Conservation (phyloP, 1,284 basidiomycete species). For the Naganishia sp. region DNA sequence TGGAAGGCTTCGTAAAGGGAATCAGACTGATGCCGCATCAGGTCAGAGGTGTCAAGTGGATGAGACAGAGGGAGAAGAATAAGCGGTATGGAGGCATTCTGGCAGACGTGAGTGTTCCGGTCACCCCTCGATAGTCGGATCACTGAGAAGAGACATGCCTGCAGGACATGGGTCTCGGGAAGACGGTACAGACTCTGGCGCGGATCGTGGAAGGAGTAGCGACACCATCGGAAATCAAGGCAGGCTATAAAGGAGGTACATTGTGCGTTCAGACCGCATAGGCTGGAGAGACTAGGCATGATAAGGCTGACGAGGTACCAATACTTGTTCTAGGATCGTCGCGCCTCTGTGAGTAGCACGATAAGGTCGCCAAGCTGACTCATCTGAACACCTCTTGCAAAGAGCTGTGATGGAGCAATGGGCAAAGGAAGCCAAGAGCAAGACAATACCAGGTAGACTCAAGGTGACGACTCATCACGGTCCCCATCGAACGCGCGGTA, state of each 20-base stretch:
- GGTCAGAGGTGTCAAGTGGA: slow-evolving; percentile 77
- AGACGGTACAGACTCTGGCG: slow-evolving; percentile 87
- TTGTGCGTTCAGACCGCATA: slow-evolving; percentile 62
- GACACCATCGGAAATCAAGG: slow-evolving; percentile 67
- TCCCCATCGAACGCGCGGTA: slow-evolving; percentile 66
- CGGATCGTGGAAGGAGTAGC: slow-evolving; percentile 76
- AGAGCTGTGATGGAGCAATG: slow-evolving; percentile 82
- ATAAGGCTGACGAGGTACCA: background rate
- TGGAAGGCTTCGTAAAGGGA: slow-evolving; percentile 70
- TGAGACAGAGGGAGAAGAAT: slow-evolving; percentile 76
- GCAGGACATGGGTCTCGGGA: slow-evolving; percentile 66
- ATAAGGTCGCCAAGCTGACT: background rate
- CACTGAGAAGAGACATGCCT: background rate
- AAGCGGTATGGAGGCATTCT: slow-evolving; percentile 83
- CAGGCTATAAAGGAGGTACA: slow-evolving; percentile 67
- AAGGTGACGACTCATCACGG: slow-evolving; percentile 82
- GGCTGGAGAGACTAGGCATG: background rate
- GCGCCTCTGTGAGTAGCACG: slow-evolving; percentile 63
- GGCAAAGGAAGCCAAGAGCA: slow-evolving; percentile 79
- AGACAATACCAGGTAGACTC: slow-evolving; percentile 64
- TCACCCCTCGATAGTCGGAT: background rate
- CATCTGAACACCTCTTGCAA: background rate
- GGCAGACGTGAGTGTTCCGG: slow-evolving; percentile 66
- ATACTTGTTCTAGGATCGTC: slow-evolving; percentile 62
- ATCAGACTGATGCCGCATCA: slow-evolving; percentile 82